Evolutionary conservation across 1,284 basidiomycete genomes (phyloP).

Genomic region (Rhodotorula mucilaginosa): DNA sequence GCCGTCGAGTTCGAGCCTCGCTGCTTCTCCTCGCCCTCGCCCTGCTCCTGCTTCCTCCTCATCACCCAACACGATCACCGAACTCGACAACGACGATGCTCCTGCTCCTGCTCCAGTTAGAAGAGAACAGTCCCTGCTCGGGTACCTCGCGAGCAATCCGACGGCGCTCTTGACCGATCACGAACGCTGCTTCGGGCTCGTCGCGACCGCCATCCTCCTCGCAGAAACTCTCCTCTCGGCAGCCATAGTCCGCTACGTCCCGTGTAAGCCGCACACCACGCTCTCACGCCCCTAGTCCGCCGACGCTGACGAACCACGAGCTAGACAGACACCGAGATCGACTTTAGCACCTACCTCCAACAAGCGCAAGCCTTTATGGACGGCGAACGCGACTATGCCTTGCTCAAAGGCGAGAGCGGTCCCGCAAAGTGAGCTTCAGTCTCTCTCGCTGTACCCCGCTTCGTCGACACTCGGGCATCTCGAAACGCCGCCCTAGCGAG

Average conservation of each 20-base stretch:
- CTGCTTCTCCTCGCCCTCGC: neutral
- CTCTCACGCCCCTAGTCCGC: too few relatives aligned
- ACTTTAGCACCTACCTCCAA: slow-evolving; percentile 89
- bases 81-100: too few relatives aligned
- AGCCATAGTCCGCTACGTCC: slow-evolving; percentile 71
- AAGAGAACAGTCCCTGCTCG: neutral
- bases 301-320: too few relatives aligned
- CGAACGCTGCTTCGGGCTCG: slow-evolving; percentile 9
- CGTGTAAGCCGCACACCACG: slow-evolving; percentile 60
- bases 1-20: neutral
- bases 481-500: too few relatives aligned
- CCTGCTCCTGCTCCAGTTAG: neutral
- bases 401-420: slow-evolving; percentile 85
- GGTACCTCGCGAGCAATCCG: neutral
- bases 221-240: slow-evolving; percentile 72
- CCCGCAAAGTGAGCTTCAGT: slow-evolving; percentile 72
- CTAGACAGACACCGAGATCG: slow-evolving; percentile 92
- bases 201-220: slow-evolving; percentile 54
- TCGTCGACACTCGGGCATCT: too few relatives aligned
- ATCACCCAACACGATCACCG: neutral
- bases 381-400: slow-evolving; percentile 82
- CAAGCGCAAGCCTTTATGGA: slow-evolving; percentile 75
- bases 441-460: too few relatives aligned
- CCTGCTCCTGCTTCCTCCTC: neutral
- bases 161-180: slow-evolving; percentile 12